Percentiles rank a stretch among this genome's conserved stretches.
phyloP scores from a whole-genome alignment of 257 asterid species.

The Leptodermis oblonga region DNA sequence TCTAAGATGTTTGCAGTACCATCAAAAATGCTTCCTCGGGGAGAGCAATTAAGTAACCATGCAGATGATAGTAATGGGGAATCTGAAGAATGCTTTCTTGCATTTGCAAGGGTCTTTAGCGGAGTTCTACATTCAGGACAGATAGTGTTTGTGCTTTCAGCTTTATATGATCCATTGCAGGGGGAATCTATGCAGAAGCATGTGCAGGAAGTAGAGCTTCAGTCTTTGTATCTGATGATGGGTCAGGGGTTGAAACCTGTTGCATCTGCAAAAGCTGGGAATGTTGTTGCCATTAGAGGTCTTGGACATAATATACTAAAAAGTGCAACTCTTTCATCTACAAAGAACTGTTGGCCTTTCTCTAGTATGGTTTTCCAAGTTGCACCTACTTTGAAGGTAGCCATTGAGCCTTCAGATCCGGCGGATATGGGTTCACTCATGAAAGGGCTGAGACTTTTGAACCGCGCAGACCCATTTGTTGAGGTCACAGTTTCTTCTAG shows the following conservation, averaged over 20 bases:
- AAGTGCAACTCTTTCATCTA: slow-evolving; percentile 87
- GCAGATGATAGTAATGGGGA: slow-evolving; percentile 46
- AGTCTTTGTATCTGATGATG: slow-evolving; percentile 81
- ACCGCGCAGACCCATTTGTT: slow-evolving; percentile 96
- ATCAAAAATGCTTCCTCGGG: slow-evolving; percentile 81
- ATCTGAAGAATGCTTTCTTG: slow-evolving; percentile 90
- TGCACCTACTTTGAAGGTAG: slow-evolving; percentile 86
- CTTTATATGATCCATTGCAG: slow-evolving; percentile 72
- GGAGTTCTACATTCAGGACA: slow-evolving; percentile 75
- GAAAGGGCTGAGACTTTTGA: slow-evolving; percentile 76
- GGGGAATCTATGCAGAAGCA: slow-evolving; percentile 71
- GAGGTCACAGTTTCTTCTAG: slow-evolving; percentile 80
- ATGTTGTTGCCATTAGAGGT: slow-evolving; percentile 84
- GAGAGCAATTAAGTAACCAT: slow-evolving; percentile 37
- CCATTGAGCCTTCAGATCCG: slow-evolving; percentile 94
- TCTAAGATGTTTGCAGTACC: slow-evolving; percentile 97
- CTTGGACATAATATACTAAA: slow-evolving; percentile 86
- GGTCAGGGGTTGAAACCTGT: slow-evolving; percentile 91
- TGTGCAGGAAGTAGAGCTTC: slow-evolving; percentile 74
- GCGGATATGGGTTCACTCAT: slow-evolving; percentile 77
- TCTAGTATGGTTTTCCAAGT: slow-evolving; percentile 96
- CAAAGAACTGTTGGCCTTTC: slow-evolving; percentile 81
- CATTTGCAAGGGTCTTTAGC: slow-evolving; percentile 92
- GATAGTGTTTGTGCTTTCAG: slow-evolving; percentile 75
- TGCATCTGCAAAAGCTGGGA: slow-evolving; percentile 75